Percentiles rank a stretch among this genome's conserved stretches.
These are phyloP conservation scores for Kitagawia praeruptora DNA, from an alignment of 129 eudicot species.

Conservation along the genomic window DNA sequence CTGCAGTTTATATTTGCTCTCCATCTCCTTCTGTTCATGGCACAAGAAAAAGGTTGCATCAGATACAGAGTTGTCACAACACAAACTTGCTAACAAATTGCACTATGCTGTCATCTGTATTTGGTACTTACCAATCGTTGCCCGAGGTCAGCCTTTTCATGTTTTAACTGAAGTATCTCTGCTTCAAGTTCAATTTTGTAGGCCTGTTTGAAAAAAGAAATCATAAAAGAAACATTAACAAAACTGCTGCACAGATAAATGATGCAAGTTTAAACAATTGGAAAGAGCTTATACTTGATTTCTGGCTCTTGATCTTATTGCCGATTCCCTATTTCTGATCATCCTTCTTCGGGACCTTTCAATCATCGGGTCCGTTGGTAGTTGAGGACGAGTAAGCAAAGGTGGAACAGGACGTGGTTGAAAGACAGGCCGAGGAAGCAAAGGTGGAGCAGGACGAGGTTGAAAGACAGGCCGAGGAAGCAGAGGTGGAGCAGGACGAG, in stretches of 20 bases:
- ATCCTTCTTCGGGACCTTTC: slow-evolving; percentile 76
- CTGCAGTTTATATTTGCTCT: slow-evolving; percentile 62
- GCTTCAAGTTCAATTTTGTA: slow-evolving; percentile 88
- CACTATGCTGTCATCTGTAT: background rate
- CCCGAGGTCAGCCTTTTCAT: slow-evolving; percentile 69
- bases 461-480: slow-evolving; percentile 31
- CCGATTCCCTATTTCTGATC: slow-evolving; percentile 87
- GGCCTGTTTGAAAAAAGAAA: slow-evolving; percentile 36
- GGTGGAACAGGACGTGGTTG: slow-evolving; percentile 40
- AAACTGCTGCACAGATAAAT: background rate
- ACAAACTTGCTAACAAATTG: background rate
- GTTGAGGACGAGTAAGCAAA: slow-evolving; percentile 32
- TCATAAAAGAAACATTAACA: background rate
- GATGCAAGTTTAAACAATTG: background rate
- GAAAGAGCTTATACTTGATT: slow-evolving; percentile 43
- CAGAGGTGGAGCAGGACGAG: slow-evolving; percentile 38
- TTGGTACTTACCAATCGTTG: slow-evolving; percentile 55
- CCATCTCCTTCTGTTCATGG: slow-evolving; percentile 56
- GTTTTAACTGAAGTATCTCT: slow-evolving; percentile 72
- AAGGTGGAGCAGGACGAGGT: slow-evolving; percentile 42
- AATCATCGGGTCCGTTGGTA: slow-evolving; percentile 70
- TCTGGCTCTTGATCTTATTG: slow-evolving; percentile 88
- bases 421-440: slow-evolving; percentile 12
- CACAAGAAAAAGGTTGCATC: background rate
- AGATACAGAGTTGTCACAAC: background rate